Evolutionary conservation across 164 flowering plant genomes (phyloP), one percentile per base, ranked within the genome.

Genomic region (Piper longum): DNA sequence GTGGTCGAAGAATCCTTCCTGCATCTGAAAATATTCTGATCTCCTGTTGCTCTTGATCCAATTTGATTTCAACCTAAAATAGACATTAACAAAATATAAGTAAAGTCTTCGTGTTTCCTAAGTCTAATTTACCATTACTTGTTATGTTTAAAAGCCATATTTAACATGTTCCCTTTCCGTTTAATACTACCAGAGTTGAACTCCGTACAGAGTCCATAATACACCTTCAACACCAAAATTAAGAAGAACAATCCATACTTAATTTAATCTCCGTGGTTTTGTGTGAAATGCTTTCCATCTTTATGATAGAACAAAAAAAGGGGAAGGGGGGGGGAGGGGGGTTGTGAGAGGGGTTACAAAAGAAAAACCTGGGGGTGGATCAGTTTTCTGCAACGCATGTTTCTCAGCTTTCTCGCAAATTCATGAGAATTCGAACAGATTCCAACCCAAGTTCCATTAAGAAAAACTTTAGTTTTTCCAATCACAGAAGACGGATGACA

Each of bases 381-480:
- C 44, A 77, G 72, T 67, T 78, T 80, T 41, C 71, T 69, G 54
- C 89, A 92, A 4, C 97, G 84, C 75, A 70, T 81, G 12, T 69
- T 78, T 72, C 85, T 83, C 11, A 93, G 71, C 61, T 80, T 78
- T n/a, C 62, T 66, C 41, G 81, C 92, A 75, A 93, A 82, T 44
- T 78, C 74, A 60, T 59, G 18, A 18, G 96, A 79, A 76, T 88
- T 82, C 9, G 66, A 64, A 69, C 88, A 85, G 36, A 84, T 69
- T 51, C 98, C 98, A 75, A 93, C 80, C 97, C 96, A 90, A 1
- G 83, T 86, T 4, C 98, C 98, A 77, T 93, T 80, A 26, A 93
- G 66, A 70, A 93, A 82, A 57, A 93, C 74, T 74, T 83, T 88
- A 72, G 71, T 60, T 67, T 76, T 85, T 60, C 85, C 83, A 56